Evolutionary conservation across 2,329 filamentous ascomycete genomes (phyloP).

Genomic region (Diaporthe helianthi): DNA sequence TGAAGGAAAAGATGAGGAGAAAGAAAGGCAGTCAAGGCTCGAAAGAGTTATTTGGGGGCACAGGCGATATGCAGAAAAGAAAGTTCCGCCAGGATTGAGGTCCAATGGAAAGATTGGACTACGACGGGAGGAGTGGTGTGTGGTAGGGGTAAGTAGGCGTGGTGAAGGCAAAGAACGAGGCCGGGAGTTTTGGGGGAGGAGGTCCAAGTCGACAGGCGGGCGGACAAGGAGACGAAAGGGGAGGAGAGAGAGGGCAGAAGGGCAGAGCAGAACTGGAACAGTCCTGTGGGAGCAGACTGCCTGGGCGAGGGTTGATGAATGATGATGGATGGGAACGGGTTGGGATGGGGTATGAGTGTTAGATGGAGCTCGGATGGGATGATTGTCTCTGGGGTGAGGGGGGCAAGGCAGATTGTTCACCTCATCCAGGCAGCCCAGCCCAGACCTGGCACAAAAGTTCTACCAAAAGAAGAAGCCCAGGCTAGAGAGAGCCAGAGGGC

Average conservation of each 20-base stretch:
- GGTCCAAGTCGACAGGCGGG: constrained; percentile 17
- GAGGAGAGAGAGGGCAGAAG: constrained; percentile 36
- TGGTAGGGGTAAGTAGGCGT: constrained; percentile 22
- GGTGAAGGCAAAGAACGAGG: constrained; percentile 29
- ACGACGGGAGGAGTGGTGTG: constrained; percentile 15
- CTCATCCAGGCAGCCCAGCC: background rate
- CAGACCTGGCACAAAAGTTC: background rate
- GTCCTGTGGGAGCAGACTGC: constrained; percentile 30
- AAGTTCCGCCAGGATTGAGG: constrained; percentile 31
- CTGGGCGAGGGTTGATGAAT: constrained; percentile 8
- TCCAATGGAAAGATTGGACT: constrained; percentile 27
- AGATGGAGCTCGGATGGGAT: constrained; percentile 15
- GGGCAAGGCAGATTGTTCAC: constrained; percentile 7
- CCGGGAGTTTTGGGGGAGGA: constrained; percentile 23
- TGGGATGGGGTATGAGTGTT: constrained; percentile 2
- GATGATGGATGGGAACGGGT: constrained; percentile 20
- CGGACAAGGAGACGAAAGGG: constrained; percentile 23
- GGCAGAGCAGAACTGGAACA: constrained; percentile 36
- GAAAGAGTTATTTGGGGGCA: constrained; percentile 23
- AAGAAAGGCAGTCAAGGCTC: constrained; percentile 17
- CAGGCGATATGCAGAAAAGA: constrained; percentile 28
- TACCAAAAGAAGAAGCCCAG: background rate
- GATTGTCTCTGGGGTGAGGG: constrained; percentile 10
- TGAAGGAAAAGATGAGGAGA: constrained; percentile 20
- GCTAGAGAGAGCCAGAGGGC: background rate